phyloP scores from a whole-genome alignment of 2,329 filamentous ascomycete genomes.

The Phialocephala subalpina region DNA sequence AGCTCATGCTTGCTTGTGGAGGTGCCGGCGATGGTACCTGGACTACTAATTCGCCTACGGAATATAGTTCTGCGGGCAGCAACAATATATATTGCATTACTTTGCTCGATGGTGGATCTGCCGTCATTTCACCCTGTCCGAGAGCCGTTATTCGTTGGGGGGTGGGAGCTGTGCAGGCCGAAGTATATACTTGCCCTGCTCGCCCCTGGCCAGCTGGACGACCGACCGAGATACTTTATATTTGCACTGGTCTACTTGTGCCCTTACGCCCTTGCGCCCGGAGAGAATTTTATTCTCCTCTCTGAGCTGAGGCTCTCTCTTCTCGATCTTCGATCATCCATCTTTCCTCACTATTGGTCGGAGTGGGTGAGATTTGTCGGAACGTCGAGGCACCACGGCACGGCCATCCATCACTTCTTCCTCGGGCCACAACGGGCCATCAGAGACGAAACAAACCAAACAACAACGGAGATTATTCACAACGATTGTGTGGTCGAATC shows the following conservation, averaged over 20 bases:
- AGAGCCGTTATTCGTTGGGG: slow-evolving; percentile 6
- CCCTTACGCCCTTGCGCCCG: background rate
- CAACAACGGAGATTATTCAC: slow-evolving; percentile 4
- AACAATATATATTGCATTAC: slow-evolving; percentile 31
- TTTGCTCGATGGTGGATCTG: slow-evolving; percentile 26
- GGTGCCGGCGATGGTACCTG: slow-evolving; percentile 26
- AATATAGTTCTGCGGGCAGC: slow-evolving; percentile 26
- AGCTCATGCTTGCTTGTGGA: slow-evolving; percentile 16
- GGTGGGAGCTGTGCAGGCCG: background rate
- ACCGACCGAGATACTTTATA: background rate
- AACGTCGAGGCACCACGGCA: slow-evolving; percentile 7
- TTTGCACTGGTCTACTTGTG: slow-evolving; percentile 5
- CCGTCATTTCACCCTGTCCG: slow-evolving; percentile 22
- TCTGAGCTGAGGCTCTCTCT: background rate
- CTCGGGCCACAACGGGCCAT: background rate
- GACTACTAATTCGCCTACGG: slow-evolving; percentile 21
- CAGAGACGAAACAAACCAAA: background rate
- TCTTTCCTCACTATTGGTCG: background rate
- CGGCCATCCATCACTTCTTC: background rate
- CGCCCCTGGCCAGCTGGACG: slow-evolving; percentile 1
- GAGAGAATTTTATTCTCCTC: background rate
- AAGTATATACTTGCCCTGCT: slow-evolving; percentile 2
- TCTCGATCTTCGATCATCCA: background rate
- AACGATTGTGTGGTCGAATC: background rate
- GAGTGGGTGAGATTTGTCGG: background rate